A percentile compares a stretch with the other conserved stretches of the same genome.
Conservation (phyloP, 2,329 filamentous ascomycete genomes). For the Cephalotrichum gorgonifer region DNA sequence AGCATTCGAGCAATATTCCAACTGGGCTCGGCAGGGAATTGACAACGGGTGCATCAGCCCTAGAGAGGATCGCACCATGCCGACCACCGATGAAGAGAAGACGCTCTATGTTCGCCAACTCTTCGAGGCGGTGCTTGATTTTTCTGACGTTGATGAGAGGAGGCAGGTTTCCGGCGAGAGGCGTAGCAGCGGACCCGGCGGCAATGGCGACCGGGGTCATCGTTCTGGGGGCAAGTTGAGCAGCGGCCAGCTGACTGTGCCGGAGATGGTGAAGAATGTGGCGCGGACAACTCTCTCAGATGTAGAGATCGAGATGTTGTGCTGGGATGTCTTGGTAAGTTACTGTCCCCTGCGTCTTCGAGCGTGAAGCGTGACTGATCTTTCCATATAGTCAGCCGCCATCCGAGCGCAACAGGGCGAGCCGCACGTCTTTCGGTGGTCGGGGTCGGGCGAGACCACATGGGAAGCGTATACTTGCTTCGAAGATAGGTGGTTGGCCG, state of each 20-base stretch:
- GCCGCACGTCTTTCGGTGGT: neutral
- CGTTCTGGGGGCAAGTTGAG: too few relatives aligned
- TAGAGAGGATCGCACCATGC: neutral
- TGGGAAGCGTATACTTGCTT: neutral
- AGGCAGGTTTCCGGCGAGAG: neutral
- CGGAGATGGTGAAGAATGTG: neutral
- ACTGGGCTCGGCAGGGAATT: neutral
- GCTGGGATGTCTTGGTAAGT: neutral
- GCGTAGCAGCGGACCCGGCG: too few relatives aligned
- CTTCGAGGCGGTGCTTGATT: neutral
- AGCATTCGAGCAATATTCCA: neutral
- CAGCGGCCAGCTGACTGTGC: neutral
- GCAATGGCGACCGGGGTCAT: too few relatives aligned
- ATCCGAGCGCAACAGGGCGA: neutral
- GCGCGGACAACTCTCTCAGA: neutral
- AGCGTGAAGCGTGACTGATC: too few relatives aligned
- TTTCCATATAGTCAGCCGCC: neutral
- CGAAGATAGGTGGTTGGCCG: neutral
- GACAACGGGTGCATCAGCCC: neutral
- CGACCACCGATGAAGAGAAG: neutral
- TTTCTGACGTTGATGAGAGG: neutral
- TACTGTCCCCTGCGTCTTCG: neutral
- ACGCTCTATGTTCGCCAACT: neutral
- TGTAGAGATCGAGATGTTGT: neutral
- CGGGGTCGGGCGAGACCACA: neutral